Percentiles rank a stretch among this genome's conserved stretches.
Conservation (phyloP, 106 monocot species). For the Narthecium ossifragum region DNA sequence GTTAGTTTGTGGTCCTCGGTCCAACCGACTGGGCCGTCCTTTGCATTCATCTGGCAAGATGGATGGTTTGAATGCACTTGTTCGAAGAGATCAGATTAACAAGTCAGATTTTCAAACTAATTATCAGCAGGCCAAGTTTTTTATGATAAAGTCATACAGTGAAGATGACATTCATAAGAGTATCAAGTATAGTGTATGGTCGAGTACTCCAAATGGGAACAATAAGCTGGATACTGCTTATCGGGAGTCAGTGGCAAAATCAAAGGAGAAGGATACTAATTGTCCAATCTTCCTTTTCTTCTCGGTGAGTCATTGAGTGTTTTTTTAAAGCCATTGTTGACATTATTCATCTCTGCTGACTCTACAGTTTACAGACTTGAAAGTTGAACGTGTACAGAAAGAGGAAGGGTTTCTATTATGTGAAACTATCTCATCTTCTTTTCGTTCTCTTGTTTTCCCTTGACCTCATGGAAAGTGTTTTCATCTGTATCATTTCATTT, state of each 20-base stretch:
- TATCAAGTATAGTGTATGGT: constrained; percentile 93
- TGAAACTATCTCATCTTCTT: not conserved
- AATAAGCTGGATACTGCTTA: constrained; percentile 75
- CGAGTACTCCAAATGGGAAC: constrained; percentile 82
- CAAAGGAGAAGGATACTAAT: constrained; percentile 26
- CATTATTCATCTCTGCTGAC: not conserved
- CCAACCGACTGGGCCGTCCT: constrained; percentile 20
- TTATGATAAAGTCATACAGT: constrained; percentile 85
- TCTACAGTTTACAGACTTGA: not conserved
- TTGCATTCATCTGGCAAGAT: constrained; percentile 15
- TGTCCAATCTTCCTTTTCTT: constrained; percentile 92
- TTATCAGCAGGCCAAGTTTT: constrained; percentile 82
- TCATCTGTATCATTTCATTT: not conserved
- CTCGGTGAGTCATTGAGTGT: constrained; percentile 49
- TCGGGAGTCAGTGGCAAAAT: constrained; percentile 35
- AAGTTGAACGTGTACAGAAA: too few relatives aligned
- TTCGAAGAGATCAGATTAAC: constrained; percentile 38
- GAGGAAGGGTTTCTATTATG: not conserved
- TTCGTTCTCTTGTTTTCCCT: not conserved
- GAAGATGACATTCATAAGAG: constrained; percentile 91
- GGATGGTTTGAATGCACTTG: constrained; percentile 1
- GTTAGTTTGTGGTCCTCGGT: constrained; percentile 58
- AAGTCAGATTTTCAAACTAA: constrained; percentile 46
- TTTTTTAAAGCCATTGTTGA: not conserved
- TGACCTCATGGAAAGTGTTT: not conserved